Percentiles rank a stretch among this genome's conserved stretches.
phyloP scores from a whole-genome alignment of 2,329 filamentous ascomycete genomes.

The Stagonosporopsis chrysanthemi region DNA sequence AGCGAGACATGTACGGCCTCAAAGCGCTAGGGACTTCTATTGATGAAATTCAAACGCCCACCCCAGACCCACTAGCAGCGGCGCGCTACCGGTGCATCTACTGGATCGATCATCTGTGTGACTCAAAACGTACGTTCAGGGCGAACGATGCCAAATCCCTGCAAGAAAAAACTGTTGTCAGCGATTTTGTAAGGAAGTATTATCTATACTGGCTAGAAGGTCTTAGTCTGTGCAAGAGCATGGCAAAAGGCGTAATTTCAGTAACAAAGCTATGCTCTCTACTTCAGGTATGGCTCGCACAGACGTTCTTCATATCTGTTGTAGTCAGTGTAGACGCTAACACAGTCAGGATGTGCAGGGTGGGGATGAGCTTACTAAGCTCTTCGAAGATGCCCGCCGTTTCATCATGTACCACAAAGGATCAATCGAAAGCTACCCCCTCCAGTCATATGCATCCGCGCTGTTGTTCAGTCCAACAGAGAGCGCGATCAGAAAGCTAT shows the following conservation, averaged over 20 bases:
- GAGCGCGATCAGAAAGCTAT: conserved; percentile 24
- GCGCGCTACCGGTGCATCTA: neutral
- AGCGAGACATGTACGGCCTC: neutral
- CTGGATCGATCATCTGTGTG: neutral
- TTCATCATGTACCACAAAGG: conserved; percentile 30
- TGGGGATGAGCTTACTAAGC: neutral
- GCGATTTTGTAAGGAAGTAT: neutral
- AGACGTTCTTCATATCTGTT: neutral
- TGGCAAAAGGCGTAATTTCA: neutral
- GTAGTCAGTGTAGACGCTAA: neutral
- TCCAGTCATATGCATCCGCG: conserved; percentile 36
- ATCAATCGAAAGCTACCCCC: conserved; percentile 28
- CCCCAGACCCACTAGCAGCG: neutral
- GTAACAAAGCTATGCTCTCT: neutral
- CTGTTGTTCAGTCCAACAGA: no score
- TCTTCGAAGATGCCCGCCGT: neutral
- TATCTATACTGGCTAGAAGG: no score
- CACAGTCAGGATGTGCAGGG: neutral
- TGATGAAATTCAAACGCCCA: neutral
- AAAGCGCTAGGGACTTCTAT: neutral
- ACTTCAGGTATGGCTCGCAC: neutral
- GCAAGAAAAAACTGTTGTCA: neutral
- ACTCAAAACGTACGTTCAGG: neutral
- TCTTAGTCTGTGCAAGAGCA: neutral
- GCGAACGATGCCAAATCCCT: neutral